Percentiles rank a stretch among this genome's conserved stretches.
Evolutionary conservation across 23 red algal genomes (phyloP).

Genomic region (Chondrus crispus): DNA sequence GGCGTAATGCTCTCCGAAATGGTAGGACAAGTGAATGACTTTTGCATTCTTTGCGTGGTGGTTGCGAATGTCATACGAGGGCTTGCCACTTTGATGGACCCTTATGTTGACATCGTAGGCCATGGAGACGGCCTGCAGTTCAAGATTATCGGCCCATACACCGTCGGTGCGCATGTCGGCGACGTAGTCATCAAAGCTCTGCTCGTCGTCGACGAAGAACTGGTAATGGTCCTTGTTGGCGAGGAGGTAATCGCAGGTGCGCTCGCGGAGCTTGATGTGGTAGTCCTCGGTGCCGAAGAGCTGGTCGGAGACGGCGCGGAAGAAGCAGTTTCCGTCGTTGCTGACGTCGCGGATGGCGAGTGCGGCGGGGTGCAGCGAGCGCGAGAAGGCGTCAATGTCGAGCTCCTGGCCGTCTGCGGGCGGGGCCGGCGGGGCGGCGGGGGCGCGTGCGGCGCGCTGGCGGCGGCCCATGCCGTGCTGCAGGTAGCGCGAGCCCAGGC

Average conservation of each 20-base stretch:
- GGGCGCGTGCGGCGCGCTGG: neutral
- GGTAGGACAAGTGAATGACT: conserved; percentile 71
- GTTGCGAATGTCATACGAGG: conserved; percentile 81
- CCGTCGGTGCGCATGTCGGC: conserved; percentile 58
- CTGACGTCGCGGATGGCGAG: conserved; percentile 63
- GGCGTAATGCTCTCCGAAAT: conserved; percentile 72
- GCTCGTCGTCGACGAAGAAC: conserved; percentile 66
- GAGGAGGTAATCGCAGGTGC: conserved; percentile 47
- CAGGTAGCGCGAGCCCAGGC: too few species aligned
- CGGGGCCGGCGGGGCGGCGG: neutral
- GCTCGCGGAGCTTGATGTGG: conserved; percentile 49
- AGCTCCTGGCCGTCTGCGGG: conserved; percentile 19
- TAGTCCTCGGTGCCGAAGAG: conserved; percentile 58
- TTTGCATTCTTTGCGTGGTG: conserved; percentile 42
- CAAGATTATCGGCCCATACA: conserved; percentile 79
- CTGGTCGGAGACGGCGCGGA: conserved; percentile 82
- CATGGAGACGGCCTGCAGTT: conserved; percentile 72
- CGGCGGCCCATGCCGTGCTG: conserved; percentile 33
- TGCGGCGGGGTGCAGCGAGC: conserved; percentile 9
- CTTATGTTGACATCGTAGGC: conserved; percentile 71
- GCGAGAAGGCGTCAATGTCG: conserved; percentile 33
- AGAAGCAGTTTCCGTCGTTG: conserved; percentile 83
- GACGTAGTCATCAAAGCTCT: conserved; percentile 69
- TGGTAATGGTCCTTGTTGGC: conserved; percentile 52
- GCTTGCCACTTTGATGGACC: conserved; percentile 71